These are phyloP conservation scores for Symbiodinium natans DNA, from an alignment of 73 alveolate genomes.

Conservation along the genomic window DNA sequence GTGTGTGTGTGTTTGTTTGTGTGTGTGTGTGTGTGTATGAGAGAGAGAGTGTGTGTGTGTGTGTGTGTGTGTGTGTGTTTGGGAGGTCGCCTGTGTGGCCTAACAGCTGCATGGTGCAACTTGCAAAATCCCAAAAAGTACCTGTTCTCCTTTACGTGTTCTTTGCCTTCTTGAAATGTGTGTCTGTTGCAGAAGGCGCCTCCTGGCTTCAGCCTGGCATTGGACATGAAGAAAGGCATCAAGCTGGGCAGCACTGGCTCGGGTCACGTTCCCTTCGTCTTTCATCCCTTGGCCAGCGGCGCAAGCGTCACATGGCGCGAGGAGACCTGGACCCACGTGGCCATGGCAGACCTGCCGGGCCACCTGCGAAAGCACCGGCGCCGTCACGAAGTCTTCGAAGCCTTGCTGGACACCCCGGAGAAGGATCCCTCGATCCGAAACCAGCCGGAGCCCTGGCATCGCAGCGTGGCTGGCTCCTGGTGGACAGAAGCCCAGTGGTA, in stretches of 20 bases:
- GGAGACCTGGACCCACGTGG: slow-evolving; percentile 17
- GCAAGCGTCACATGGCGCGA: slow-evolving; percentile 2
- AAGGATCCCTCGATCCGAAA: slow-evolving; percentile 34
- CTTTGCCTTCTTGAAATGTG: neutral
- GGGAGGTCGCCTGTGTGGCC: no score
- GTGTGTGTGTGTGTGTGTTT: no score
- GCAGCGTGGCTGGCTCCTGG: slow-evolving; percentile 38
- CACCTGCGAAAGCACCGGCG: slow-evolving; percentile 31
- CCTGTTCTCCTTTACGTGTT: no score
- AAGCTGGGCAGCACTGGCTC: neutral
- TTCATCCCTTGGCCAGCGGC: slow-evolving; percentile 5
- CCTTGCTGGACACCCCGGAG: slow-evolving; percentile 42
- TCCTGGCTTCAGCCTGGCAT: slow-evolving; percentile 40
- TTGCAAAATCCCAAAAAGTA: no score
- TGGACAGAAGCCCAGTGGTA: slow-evolving; percentile 57
- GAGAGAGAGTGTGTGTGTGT: no score
- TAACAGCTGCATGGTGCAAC: no score
- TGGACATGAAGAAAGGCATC: slow-evolving; percentile 1
- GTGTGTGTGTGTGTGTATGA: no score
- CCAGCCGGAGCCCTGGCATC: slow-evolving; percentile 56
- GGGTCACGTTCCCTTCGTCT: slow-evolving; percentile 6
- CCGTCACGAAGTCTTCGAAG: slow-evolving; percentile 38
- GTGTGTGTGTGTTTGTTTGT: no score
- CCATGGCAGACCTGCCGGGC: neutral
- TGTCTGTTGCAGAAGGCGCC: slow-evolving; percentile 6